phyloP scores from a whole-genome alignment of 768 basidiomycete genomes.

The Suillus cothurnatus region DNA sequence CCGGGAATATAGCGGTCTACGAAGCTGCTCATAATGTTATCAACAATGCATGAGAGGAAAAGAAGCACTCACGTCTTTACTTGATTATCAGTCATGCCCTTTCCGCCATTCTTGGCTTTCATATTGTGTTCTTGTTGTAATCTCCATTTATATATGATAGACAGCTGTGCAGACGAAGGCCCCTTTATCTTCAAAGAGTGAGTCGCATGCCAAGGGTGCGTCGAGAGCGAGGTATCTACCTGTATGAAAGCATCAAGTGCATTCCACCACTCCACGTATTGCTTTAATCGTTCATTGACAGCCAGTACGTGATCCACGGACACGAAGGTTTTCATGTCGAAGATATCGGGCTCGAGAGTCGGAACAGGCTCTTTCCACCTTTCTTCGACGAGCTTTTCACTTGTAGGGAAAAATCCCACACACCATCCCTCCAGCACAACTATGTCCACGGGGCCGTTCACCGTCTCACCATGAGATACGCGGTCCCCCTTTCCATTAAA shows the following conservation, averaged over 20 bases:
- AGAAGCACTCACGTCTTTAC: constrained; percentile 49
- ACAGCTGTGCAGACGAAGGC: constrained; percentile 36
- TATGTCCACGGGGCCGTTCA: constrained; percentile 66
- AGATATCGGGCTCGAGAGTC: constrained; percentile 26
- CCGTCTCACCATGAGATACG: constrained; percentile 40
- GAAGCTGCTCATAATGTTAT: constrained; percentile 51
- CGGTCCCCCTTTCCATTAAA: constrained; percentile 86
- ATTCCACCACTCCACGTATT: constrained; percentile 70
- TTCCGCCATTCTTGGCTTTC: constrained; percentile 82
- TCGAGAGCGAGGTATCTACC: constrained; percentile 42
- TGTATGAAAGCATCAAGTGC: constrained; percentile 76
- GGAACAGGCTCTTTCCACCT: constrained; percentile 46
- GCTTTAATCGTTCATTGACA: constrained; percentile 62
- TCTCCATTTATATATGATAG: constrained; percentile 84
- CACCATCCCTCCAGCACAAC: constrained; percentile 98
- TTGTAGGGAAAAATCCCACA: constrained; percentile 79
- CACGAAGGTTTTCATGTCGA: constrained; percentile 40
- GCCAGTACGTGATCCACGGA: constrained; percentile 56
- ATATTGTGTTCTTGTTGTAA: constrained; percentile 88
- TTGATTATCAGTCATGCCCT: constrained; percentile 86
- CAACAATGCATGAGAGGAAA: constrained; percentile 8
- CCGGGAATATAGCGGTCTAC: constrained; percentile 94
- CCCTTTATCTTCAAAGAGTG: constrained; percentile 41
- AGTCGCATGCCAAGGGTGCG: constrained; percentile 4
- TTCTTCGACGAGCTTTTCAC: constrained; percentile 47